These are phyloP conservation scores for Pseudocercospora pini-densiflorae DNA, from an alignment of 2,329 filamentous ascomycete species.

Conservation along the genomic window DNA sequence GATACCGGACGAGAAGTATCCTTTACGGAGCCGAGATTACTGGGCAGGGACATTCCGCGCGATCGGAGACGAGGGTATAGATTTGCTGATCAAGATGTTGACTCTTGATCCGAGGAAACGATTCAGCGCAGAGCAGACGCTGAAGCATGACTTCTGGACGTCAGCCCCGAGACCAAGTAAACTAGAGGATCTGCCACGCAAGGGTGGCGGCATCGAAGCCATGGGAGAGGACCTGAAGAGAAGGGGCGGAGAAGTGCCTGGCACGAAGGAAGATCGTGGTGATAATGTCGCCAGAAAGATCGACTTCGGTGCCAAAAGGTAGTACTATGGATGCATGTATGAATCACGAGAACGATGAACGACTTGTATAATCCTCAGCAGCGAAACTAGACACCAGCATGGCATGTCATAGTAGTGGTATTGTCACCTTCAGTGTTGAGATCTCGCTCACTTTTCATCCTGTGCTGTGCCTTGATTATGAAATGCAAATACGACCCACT, in stretches of 20 bases:
- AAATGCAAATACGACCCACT: background rate
- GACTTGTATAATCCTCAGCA: background rate
- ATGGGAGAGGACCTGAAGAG: constrained; percentile 83
- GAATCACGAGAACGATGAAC: background rate
- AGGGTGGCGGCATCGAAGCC: constrained; percentile 72
- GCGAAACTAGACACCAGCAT: too few relatives aligned
- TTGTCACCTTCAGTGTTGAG: too few relatives aligned
- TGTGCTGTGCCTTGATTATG: too few relatives aligned
- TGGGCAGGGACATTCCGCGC: constrained; percentile 80
- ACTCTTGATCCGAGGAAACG: constrained; percentile 84
- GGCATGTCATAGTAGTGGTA: too few relatives aligned
- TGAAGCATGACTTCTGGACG: constrained; percentile 86
- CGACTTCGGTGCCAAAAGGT: constrained; percentile 66
- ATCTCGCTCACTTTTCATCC: too few relatives aligned
- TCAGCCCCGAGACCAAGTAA: constrained; percentile 80
- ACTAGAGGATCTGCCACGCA: constrained; percentile 80
- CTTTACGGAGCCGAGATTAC: constrained; percentile 66
- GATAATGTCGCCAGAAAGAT: constrained; percentile 82
- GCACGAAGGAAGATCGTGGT: constrained; percentile 54
- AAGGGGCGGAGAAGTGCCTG: constrained; percentile 72
- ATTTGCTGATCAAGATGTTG: constrained; percentile 84
- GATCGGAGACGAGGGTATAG: constrained; percentile 80
- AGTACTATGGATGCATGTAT: background rate
- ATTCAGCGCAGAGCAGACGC: constrained; percentile 74
- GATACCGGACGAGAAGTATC: constrained; percentile 66